Evolutionary conservation across 306 rosid species (phyloP), one percentile per base, ranked within the genome.

Genomic region (Cucurbita moschata): DNA sequence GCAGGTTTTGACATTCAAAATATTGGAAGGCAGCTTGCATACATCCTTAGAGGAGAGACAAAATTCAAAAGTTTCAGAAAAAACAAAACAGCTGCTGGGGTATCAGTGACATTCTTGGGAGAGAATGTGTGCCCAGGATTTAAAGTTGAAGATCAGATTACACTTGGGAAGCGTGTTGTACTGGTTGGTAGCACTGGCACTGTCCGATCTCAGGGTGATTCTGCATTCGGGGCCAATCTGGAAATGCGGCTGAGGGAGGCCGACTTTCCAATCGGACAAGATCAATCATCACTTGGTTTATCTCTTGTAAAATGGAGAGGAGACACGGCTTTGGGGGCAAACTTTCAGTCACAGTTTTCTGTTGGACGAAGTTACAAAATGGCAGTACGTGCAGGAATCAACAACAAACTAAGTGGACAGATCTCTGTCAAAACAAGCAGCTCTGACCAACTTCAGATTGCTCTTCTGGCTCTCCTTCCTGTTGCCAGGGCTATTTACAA

Each of bases 361-460:
- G 14, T 91, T 37, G 99, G 99, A 58, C 88, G 96, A 67, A 82
- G 84, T 83, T 91, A 89, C 83, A 95, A 95, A 87, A 77, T 95
- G 79, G 96, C 84, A 2, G 88, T 95, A 61, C 97, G 99, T 37
- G 96, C 96, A 44, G 96, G 90, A 79, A 81, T 95, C 84, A 95
- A 95, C 96, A 95, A 95, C 87, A 95, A 95, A 84, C 85, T 83
- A 73, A 91, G 96, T 23, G 99, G 99, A 56, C 99, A 95, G 87
- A 85, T 95, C 57, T 73, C 80, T 26, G 86, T 95, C 74, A 83
- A 89, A 85, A 91, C 96, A 43, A 91, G 97, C 79, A 89, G 97
- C 82, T 88, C 99, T n/a, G 99, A 94, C 74, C 97, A 91, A 75
- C 91, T 95, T 77, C 99, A 95, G 83, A 81, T 89, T 76, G 99